phyloP scores from a whole-genome alignment of 345 rosid genomes.

The Syzygium oleosum region DNA sequence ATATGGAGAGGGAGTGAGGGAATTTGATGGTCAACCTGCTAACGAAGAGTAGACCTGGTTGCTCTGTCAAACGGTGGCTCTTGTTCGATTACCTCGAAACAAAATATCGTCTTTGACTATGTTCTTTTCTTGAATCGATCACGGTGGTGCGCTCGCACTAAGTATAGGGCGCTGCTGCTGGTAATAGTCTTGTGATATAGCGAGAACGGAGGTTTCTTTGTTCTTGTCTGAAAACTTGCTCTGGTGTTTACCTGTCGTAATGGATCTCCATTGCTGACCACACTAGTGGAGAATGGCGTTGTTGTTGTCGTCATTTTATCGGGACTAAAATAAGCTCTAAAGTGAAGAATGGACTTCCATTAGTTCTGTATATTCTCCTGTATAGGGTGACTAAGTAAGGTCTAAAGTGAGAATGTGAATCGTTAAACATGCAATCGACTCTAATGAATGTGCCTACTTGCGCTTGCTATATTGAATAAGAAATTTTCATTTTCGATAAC shows the following conservation, averaged over 20 bases:
- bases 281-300: not conserved
- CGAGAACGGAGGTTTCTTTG: not conserved
- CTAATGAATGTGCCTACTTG: not conserved
- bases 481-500: not conserved
- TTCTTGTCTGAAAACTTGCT: not conserved
- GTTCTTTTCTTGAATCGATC: not conserved
- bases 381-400: not conserved
- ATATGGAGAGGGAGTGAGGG: not conserved
- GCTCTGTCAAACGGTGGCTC: not conserved
- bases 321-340: not conserved
- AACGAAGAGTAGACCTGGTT: not conserved
- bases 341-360: not conserved
- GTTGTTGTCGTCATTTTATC: not conserved
- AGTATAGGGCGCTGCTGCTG: not conserved
- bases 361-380: not conserved
- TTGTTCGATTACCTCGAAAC: not conserved
- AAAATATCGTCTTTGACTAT: not conserved
- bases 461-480: not conserved
- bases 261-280: not conserved
- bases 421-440: not conserved
- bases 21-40: not conserved
- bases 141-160: rapidly evolving
- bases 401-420: not conserved
- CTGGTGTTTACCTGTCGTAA: not conserved
- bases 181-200: not conserved